Base-by-base conservation (phyloP, 192 early-diverging fungal species). In the Backusella luteola region DNA sequence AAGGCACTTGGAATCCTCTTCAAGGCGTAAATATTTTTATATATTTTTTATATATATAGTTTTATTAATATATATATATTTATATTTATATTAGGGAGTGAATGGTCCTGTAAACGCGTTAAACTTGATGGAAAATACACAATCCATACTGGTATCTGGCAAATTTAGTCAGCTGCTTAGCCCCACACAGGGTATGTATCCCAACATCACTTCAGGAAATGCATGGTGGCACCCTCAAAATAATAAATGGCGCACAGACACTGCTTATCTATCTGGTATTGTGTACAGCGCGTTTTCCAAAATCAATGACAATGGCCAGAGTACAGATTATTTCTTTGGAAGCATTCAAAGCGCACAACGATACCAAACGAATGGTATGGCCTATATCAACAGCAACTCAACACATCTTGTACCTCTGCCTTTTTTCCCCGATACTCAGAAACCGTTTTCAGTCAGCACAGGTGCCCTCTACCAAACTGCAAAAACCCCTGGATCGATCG, bases 391-490 rank as follows among this genome's bases (percentile, higher is more conserved):
- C 8, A 66, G 26, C 23, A 14, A 23, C 21, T 63, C 56, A 12
- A 29, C 56, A 29, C 11, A 23, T 14, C 5, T 79, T 14, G 56
- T 26, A 6, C 7, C 73, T 12, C 29, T 74, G 4, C 63, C 77
- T 9, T 78, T 78, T 44, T 44, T 67, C 26, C 78, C 78, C 6
- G 53, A 74, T 26, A 34, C n/a, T 0, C n/a, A 23, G 3, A 39
- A 36, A 26, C 35, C 66, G 8, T 34, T n/a, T 12, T 73, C 69
- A 0, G 83, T 90, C 52, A 87, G 84, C 59, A 74, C 88, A 1
- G 91, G 86, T 4, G 75, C 84, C 41, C 87, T 85, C 76, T 85
- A 86, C 29, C 81, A 87, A 77, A 75, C 78, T 73, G 83, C 80
- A 34, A 81, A 77, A 35, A 69, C 78, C 6, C 46, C 46, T 6